Conservation (phyloP, 1,284 basidiomycete species). For the Trichosporon sp. region DNA sequence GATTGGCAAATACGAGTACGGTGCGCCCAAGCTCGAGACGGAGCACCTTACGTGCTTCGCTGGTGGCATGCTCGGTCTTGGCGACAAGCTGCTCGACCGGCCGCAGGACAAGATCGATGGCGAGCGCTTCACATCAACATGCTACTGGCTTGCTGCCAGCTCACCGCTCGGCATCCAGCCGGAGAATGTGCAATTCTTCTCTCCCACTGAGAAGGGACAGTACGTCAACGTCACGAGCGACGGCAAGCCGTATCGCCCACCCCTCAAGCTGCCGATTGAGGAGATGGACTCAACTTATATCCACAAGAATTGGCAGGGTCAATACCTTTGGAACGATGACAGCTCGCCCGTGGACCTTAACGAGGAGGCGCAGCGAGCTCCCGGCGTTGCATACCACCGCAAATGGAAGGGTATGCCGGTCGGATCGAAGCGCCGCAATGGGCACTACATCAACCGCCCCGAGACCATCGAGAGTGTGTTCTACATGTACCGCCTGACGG, state of each 20-base stretch:
- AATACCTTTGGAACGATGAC: conserved; percentile 42
- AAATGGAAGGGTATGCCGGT: conserved; percentile 48
- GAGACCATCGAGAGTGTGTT: conserved; percentile 64
- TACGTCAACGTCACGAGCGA: conserved; percentile 44
- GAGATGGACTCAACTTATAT: conserved; percentile 32
- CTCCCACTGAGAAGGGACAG: conserved; percentile 34
- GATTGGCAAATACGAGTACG: conserved; percentile 48
- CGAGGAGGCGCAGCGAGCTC: conserved; percentile 35
- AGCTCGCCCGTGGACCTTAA: conserved; percentile 29
- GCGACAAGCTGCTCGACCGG: conserved; percentile 58
- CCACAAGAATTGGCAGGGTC: conserved; percentile 36
- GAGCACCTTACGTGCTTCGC: conserved; percentile 60
- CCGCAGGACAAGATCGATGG: conserved; percentile 57
- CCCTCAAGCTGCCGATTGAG: conserved; percentile 22
- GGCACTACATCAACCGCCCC: conserved; percentile 58
- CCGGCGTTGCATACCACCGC: conserved; percentile 45
- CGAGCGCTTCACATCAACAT: conserved; percentile 58
- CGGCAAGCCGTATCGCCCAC: conserved; percentile 34
- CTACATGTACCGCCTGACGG: conserved; percentile 61
- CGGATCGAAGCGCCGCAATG: conserved; percentile 41
- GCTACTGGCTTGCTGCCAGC: conserved; percentile 60
- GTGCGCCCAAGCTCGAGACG: conserved; percentile 39
- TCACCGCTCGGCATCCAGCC: conserved; percentile 57
- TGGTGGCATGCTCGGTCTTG: conserved; percentile 63
- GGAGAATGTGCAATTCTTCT: conserved; percentile 54